Evolutionary conservation across 1,284 basidiomycete species (phyloP).

Genomic region (Inonotus hispidus): DNA sequence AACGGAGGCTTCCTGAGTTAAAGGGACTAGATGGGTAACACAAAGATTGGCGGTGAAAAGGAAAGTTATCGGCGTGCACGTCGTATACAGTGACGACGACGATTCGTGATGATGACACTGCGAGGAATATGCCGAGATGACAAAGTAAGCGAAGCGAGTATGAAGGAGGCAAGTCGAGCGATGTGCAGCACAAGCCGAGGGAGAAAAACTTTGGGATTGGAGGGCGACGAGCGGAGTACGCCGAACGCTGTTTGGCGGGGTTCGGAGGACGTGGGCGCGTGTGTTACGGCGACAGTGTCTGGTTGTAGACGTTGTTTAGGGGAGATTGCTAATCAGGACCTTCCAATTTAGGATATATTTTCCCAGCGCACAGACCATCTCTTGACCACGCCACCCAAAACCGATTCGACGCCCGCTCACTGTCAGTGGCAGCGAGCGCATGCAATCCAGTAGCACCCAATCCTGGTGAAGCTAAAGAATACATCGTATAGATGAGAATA

Average conservation of each 20-base stretch:
- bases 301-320: background rate
- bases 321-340: background rate
- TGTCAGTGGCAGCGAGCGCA: background rate
- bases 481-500: conserved; percentile 26
- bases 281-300: conserved; percentile 1
- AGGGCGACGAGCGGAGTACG: conserved; percentile 6
- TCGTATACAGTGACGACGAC: conserved; percentile 24
- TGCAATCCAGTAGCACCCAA: background rate
- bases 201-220: background rate
- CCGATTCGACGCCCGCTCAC: background rate
- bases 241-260: conserved; percentile 7
- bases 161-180: background rate
- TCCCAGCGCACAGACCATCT: conserved; percentile 17
- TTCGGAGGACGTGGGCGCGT: conserved; percentile 1
- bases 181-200: background rate
- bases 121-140: conserved; percentile 21
- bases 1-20: background rate
- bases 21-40: background rate
- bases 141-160: conserved; percentile 22
- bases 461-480: conserved; percentile 20
- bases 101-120: conserved; percentile 21
- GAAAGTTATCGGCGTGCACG: conserved; percentile 18
- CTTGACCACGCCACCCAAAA: background rate
- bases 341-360: background rate
- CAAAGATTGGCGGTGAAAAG: background rate